phyloP scores from a whole-genome alignment of 1,139 yeast species.

The Citeromyces hawaiiensis region DNA sequence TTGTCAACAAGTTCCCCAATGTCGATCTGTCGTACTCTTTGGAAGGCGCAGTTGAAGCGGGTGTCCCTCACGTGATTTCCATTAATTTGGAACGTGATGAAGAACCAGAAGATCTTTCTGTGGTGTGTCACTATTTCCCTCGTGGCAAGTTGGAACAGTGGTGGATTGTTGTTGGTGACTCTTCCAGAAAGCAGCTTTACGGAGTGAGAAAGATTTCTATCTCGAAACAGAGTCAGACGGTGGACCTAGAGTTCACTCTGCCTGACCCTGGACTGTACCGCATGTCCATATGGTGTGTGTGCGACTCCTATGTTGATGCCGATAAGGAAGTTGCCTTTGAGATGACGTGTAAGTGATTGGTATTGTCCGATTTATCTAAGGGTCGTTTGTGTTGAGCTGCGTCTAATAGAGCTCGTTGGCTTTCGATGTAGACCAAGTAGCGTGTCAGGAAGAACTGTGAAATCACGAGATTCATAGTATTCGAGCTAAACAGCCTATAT shows the following conservation, averaged over 20 bases:
- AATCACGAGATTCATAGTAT: too few relatives aligned
- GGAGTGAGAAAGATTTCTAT: constrained; percentile 61
- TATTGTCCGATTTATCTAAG: too few relatives aligned
- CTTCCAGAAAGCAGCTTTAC: constrained; percentile 42
- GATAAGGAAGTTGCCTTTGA: constrained; percentile 64
- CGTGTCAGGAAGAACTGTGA: too few relatives aligned
- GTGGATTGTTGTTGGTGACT: constrained; percentile 80
- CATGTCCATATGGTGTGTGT: constrained; percentile 70
- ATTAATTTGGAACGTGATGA: constrained; percentile 56
- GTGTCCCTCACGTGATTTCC: constrained; percentile 27
- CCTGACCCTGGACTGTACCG: constrained; percentile 48
- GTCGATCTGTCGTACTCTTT: constrained; percentile 52
- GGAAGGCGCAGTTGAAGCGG: constrained; percentile 21
- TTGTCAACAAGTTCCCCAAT: constrained; percentile 84
- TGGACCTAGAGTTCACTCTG: constrained; percentile 42
- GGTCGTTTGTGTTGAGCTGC: too few relatives aligned
- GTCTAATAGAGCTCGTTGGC: too few relatives aligned
- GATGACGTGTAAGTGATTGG: constrained; percentile 3
- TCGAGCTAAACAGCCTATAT: too few relatives aligned
- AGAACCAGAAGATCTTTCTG: constrained; percentile 48
- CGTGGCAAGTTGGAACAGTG: constrained; percentile 58
- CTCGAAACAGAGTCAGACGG: constrained; percentile 34
- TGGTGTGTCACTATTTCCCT: constrained; percentile 45
- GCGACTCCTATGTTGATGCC: constrained; percentile 85
- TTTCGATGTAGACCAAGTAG: too few relatives aligned